Conservation (phyloP, 331 rosid species). For the Phaseolus coccineus region DNA sequence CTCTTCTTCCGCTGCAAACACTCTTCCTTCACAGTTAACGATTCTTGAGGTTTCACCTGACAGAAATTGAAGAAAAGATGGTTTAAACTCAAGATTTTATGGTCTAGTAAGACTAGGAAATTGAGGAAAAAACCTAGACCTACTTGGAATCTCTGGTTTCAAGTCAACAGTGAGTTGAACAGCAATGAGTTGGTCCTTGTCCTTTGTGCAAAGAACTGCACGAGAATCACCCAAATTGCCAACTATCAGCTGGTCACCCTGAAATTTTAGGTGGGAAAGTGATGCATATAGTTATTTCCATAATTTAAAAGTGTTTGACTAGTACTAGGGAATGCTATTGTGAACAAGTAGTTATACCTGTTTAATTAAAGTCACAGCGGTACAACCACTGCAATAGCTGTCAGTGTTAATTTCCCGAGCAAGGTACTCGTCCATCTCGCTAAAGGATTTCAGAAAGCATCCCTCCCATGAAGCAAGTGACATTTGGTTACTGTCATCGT, state of each 20-base stretch:
- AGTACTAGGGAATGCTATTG: background rate
- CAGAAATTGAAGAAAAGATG: conserved; percentile 24
- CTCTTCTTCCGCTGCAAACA: conserved; percentile 72
- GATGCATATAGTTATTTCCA: conserved; percentile 6
- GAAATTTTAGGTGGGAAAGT: conserved; percentile 38
- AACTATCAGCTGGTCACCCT: conserved; percentile 76
- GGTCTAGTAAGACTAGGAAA: conserved; percentile 9
- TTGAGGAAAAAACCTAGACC: conserved; percentile 40
- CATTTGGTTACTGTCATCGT: conserved; percentile 19
- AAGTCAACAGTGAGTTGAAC: conserved; percentile 87
- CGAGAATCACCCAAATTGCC: conserved; percentile 96
- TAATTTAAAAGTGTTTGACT: background rate
- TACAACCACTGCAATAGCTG: conserved; percentile 87
- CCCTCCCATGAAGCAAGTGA: conserved; percentile 81
- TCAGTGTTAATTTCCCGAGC: conserved; percentile 64
- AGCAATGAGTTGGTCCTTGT: conserved; percentile 62
- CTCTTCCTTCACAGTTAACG: conserved; percentile 68
- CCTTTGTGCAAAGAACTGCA: conserved; percentile 84
- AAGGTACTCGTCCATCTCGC: conserved; percentile 72
- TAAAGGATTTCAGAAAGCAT: conserved; percentile 64
- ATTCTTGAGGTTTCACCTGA: conserved; percentile 93
- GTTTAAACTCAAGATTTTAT: background rate
- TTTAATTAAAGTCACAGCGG: conserved; percentile 83
- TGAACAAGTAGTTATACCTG: conserved; percentile 61
- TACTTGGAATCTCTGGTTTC: conserved; percentile 85